Evolutionary conservation across 371 early-diverging fungal genomes (phyloP), one percentile per base, ranked within the genome.

Genomic region (Phascolomyces articulosus): DNA sequence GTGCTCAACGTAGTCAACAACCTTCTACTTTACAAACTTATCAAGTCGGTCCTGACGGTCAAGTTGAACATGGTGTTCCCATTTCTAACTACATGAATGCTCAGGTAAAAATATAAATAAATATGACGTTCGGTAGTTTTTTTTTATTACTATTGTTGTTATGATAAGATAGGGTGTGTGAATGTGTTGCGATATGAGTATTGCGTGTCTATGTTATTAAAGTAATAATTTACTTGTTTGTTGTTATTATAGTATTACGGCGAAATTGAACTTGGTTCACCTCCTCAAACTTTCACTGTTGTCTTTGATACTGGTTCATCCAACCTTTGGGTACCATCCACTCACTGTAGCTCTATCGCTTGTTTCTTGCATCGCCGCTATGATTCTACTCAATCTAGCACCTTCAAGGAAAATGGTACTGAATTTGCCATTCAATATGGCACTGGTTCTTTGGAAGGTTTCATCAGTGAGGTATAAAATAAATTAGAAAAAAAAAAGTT

Each of bases 281-380:
- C 97, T 41, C 83, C 90, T 44, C 97, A 98, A 79, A 83, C 78
- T 3, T 98, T 98, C 84, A 88, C 88, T 18, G 96, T 97, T 28
- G 92, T 98, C 27, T 93, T 97, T 65, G 98, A 97, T 79, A 97
- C 97, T 24, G 98, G 96, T 15, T 95, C 96, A 26, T 91, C 93
- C 55, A 96, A 97, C 73, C 87, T 96, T 41, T 96, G 98, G 98
- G 96, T 98, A 29, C 98, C 98, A 10, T 95, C 95, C 24, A 93
- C 91, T 4, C 90, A 90, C 63, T 98, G 98, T 84, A 82, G 78
- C 38, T 94, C 95, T 2, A 95, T 98, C 69, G 95, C 98, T 9
- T 98, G 99, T 73, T 95, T 88, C 70, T 79, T 97, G 71, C 98
- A 97, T 73, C 68, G 83, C 34, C 89, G 93, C 20, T 98, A 87